A percentile compares a stretch with the other conserved stretches of the same genome.
These are phyloP conservation scores for Ophiostoma sp. DNA, from an alignment of 2,329 filamentous ascomycete species.

Conservation along the genomic window DNA sequence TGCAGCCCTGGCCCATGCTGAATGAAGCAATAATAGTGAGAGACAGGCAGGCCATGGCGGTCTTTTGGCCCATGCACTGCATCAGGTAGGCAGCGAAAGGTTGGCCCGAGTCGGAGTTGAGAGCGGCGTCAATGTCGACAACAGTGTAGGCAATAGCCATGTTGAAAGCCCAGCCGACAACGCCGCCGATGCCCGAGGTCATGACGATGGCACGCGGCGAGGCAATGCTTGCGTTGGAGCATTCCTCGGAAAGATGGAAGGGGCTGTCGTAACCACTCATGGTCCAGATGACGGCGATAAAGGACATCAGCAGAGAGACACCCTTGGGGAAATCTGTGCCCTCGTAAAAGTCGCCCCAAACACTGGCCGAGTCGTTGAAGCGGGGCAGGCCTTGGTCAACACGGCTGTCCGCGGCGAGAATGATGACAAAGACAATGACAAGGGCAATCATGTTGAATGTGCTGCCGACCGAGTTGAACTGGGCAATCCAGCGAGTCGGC, in stretches of 20 bases:
- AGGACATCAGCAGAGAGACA: conserved; percentile 64
- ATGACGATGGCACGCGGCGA: conserved; percentile 67
- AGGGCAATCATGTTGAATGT: conserved; percentile 66
- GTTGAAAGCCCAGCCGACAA: conserved; percentile 69
- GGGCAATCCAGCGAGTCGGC: conserved; percentile 65
- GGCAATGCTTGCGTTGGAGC: conserved; percentile 65
- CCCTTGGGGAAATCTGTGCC: conserved; percentile 64
- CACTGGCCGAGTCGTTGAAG: conserved; percentile 43
- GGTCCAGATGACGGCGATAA: conserved; percentile 65
- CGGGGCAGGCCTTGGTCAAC: conserved; percentile 42
- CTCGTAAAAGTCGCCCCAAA: conserved; percentile 62
- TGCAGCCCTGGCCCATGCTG: conserved; percentile 67
- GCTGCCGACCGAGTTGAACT: conserved; percentile 64
- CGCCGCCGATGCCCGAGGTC: conserved; percentile 60
- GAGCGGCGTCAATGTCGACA: conserved; percentile 53
- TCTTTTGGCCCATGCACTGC: conserved; percentile 57
- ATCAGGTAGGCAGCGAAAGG: conserved; percentile 66
- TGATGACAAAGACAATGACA: conserved; percentile 61
- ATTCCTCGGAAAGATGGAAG: conserved; percentile 71
- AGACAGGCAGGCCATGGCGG: conserved; percentile 57
- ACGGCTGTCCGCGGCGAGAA: conserved; percentile 53
- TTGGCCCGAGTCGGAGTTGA: conserved; percentile 60
- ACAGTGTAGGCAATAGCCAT: conserved; percentile 69
- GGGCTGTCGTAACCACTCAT: conserved; percentile 63
- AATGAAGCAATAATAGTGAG: conserved; percentile 66